Evolutionary conservation across 1,139 yeast genomes (phyloP).

Genomic region (Candida tunisiensis): DNA sequence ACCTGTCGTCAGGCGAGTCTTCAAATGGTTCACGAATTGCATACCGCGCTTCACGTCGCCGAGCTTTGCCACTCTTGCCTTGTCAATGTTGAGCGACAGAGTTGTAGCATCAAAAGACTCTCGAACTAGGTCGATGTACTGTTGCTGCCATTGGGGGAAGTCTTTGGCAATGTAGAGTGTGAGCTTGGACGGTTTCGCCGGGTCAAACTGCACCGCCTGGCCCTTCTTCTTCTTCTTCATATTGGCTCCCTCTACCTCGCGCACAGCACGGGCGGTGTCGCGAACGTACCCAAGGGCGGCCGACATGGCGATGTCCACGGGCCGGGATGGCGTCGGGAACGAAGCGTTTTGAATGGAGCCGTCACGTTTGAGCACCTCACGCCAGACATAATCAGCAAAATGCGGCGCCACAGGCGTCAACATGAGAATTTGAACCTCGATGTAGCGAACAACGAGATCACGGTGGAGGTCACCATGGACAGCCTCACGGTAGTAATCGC

Average conservation of each 20-base stretch:
- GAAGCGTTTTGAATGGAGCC: conserved; percentile 49
- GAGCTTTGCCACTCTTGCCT: conserved; percentile 20
- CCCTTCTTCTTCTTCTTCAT: conserved; percentile 87
- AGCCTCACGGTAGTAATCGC: conserved; percentile 89
- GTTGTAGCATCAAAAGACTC: conserved; percentile 40
- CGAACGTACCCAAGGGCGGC: conserved; percentile 71
- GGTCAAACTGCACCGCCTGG: conserved; percentile 54
- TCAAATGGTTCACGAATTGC: conserved; percentile 85
- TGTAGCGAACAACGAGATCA: conserved; percentile 64
- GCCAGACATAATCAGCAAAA: conserved; percentile 78
- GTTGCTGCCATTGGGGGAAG: conserved; percentile 95
- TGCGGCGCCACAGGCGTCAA: conserved; percentile 94
- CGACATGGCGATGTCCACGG: conserved; percentile 40
- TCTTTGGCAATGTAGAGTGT: conserved; percentile 57
- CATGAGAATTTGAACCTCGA: conserved; percentile 70
- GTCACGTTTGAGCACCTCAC: conserved; percentile 50
- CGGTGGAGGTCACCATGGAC: conserved; percentile 57
- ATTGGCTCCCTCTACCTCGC: conserved; percentile 83
- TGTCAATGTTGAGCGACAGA: conserved; percentile 18
- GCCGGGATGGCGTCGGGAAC: conserved; percentile 63
- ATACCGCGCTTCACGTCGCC: conserved; percentile 76
- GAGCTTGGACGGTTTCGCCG: conserved; percentile 53
- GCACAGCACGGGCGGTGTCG: conserved; percentile 59
- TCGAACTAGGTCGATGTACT: conserved; percentile 70
- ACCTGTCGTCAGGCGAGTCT: conserved; percentile 45